Base-by-base conservation (phyloP, 2,329 filamentous ascomycete genomes). In the Colletotrichum acutatum region DNA sequence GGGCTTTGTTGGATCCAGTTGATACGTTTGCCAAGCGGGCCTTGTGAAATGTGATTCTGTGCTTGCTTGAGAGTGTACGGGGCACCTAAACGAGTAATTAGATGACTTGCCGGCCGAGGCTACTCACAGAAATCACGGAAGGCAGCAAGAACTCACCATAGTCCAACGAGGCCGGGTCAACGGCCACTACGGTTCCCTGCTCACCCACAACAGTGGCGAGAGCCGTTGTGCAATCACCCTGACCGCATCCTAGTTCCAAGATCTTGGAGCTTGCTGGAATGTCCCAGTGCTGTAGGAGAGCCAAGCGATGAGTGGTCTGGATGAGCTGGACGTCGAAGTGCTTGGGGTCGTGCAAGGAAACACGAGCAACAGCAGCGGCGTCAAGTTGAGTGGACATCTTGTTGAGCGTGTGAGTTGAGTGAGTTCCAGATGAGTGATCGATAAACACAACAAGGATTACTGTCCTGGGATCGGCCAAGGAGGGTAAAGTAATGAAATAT, bases 381-480 rank as follows among this genome's bases (percentile, higher is more conserved):
- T 72, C 79, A 78, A 22, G 78, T 81, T 4, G 81, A 82, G 71
- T 28, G 52, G 52, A 54, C 52, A 54, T 54, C 2, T 4, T 54
- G 52, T 54, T 14, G 0, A n/a, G 52, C 32, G 32, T 49, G 19
- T 4, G 8, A 49, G 19, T 11, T 19, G 42, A 49, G 42, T n/a
- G 19, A n/a, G 1, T n/a, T 42, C 16, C 7, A 4, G 19, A n/a
- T 19, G 42, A 2, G 42, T 49, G 19, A 49, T n/a, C 7, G 7
- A 49, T 9, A 34, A 12, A 5, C 4, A 49, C 42, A 49, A 9
- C 42, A 49, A n/a, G 42, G 42, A 49, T 49, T 3, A 49, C 2
- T 49, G 42, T 49, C 4, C 16, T 49, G 7, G 7, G 19, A 19
- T 49, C 42, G 19, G 42, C 19, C 16, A n/a, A 49, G 19, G 19